These are phyloP conservation scores for Pseudomassariella vexata DNA, from an alignment of 2,329 filamentous ascomycete genomes.

Conservation along the genomic window DNA sequence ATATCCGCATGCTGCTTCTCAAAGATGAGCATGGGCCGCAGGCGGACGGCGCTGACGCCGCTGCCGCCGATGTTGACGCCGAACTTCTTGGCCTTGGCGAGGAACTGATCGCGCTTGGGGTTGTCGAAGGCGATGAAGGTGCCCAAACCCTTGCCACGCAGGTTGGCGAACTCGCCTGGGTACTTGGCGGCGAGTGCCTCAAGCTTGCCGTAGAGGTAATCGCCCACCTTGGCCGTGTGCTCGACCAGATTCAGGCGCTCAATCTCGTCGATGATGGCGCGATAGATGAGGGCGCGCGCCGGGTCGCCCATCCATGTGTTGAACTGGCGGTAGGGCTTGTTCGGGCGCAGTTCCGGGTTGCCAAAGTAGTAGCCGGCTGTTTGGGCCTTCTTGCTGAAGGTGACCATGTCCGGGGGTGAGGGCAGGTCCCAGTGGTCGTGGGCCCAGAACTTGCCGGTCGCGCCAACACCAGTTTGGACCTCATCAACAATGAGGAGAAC, in stretches of 20 bases:
- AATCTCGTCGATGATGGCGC: conserved; percentile 78
- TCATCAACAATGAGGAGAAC: conserved; percentile 89
- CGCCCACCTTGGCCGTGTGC: conserved; percentile 71
- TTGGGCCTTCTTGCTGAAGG: conserved; percentile 93
- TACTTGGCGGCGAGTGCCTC: conserved; percentile 63
- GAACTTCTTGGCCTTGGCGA: conserved; percentile 70
- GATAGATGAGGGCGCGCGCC: conserved; percentile 76
- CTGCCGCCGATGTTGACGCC: conserved; percentile 86
- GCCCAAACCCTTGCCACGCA: conserved; percentile 81
- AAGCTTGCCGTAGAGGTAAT: conserved; percentile 70
- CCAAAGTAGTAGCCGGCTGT: conserved; percentile 90
- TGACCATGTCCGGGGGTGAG: conserved; percentile 84
- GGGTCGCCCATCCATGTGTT: conserved; percentile 98
- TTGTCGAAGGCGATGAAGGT: conserved; percentile 93
- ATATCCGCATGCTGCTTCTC: conserved; percentile 88
- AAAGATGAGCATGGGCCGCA: conserved; percentile 89
- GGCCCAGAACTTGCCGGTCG: conserved; percentile 93
- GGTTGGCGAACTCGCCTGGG: conserved; percentile 72
- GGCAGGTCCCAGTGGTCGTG: conserved; percentile 89
- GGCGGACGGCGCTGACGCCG: conserved; percentile 66
- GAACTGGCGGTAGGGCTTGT: conserved; percentile 93
- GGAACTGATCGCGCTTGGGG: conserved; percentile 71
- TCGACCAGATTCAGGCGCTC: conserved; percentile 70
- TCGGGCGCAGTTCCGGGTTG: conserved; percentile 72
- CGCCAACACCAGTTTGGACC: conserved; percentile 88